Evolutionary conservation across 2,329 filamentous ascomycete genomes (phyloP), one percentile per base, ranked within the genome.

Genomic region (Aspergillus felis): DNA sequence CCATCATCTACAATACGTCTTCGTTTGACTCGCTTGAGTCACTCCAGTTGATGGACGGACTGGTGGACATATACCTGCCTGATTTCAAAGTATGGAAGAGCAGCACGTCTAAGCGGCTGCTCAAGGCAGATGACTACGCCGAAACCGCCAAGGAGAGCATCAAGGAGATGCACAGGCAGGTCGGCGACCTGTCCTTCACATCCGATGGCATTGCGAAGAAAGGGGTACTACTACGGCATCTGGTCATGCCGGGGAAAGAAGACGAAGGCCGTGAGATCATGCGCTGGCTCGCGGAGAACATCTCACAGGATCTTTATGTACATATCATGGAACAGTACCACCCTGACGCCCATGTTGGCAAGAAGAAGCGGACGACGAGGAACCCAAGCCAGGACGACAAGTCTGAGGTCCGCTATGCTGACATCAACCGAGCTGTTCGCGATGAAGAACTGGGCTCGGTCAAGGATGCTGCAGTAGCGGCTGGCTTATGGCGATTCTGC

Each of bases 291-390:
- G 90, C 89, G 0, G 78, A 82, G 28, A 84, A 91, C 53, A 81
- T 95, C 2, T 90, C 88, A 3, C 81, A 78, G 55, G 90, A 94
- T 71, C 80, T 89, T 47, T 93, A 92, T 73, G 83, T 94, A 58
- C 88, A 95, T 69, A 87, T 95, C 63, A 94, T 94, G 90, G 90
- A 95, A 74, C 91, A 95, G 74, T 94, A 94, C 68, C 86, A 86
- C 61, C 90, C 90, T 0, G 84, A 89, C 61, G 91, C 89, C 0
- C 86, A 95, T 71, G 91, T 95, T 0, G 91, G 91, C 3, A 93
- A 91, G 76, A 77, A 79, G 54, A 84, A 76, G 64, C 66, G 57
- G 12, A 69, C 63, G 17, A 54, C 17, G 50, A 56, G 8, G 56
- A n/a, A 28, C n/a, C 35, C 22, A 1, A 62, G 32, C 6, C 14